These are phyloP conservation scores for Chrysoporthe cubensis DNA, from an alignment of 2,329 filamentous ascomycete genomes.

Conservation along the genomic window DNA sequence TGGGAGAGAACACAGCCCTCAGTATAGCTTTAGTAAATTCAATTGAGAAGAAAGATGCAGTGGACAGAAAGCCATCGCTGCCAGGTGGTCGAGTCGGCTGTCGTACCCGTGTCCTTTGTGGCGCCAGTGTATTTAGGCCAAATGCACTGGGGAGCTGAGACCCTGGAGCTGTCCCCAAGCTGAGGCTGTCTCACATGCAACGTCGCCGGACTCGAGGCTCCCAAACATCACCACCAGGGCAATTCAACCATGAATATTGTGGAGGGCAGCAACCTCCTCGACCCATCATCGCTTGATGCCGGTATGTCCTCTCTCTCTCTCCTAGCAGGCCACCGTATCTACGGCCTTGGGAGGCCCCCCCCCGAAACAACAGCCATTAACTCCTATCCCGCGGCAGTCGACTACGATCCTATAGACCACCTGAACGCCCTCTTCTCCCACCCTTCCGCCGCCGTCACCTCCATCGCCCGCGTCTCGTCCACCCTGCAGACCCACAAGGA, in stretches of 20 bases:
- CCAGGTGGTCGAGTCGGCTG: not conserved
- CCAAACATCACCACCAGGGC: conserved; percentile 1
- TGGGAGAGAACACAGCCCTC: not conserved
- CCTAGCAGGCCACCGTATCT: not conserved
- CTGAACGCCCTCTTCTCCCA: conserved; percentile 93
- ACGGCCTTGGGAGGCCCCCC: not conserved
- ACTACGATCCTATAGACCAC: conserved; percentile 92
- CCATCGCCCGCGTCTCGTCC: conserved; percentile 74
- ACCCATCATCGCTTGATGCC: conserved; percentile 31
- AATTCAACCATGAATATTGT: conserved; percentile 27
- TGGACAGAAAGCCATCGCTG: not conserved
- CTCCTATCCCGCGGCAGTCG: conserved; percentile 45
- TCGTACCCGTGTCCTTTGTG: conserved; percentile 1
- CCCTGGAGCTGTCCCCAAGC: conserved; percentile 7
- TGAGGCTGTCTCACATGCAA: conserved; percentile 23
- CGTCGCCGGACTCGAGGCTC: conserved; percentile 22
- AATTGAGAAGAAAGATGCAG: not conserved
- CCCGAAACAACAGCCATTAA: not conserved
- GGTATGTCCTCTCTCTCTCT: conserved; percentile 24
- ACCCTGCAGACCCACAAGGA: conserved; percentile 76
- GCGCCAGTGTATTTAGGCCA: conserved; percentile 1
- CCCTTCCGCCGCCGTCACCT: conserved; percentile 79
- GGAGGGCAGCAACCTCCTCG: conserved; percentile 25
- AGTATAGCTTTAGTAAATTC: not conserved
- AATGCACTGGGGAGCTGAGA: not conserved